These are phyloP conservation scores for Dryadomyces sulphureus DNA, from an alignment of 2,329 filamentous ascomycete species.

Conservation along the genomic window DNA sequence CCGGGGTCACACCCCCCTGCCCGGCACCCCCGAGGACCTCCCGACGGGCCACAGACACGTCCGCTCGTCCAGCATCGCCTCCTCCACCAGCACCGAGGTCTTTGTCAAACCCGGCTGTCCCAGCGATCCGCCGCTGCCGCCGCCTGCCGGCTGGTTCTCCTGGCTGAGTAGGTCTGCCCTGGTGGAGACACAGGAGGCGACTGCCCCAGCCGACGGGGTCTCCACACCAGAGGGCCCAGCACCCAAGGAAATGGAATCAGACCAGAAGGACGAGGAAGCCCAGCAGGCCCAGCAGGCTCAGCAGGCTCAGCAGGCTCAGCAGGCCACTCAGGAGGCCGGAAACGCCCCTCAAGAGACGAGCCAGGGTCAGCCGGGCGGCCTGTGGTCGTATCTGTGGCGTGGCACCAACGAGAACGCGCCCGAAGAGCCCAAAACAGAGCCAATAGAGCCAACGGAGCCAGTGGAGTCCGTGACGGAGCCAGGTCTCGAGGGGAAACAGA, in stretches of 20 bases:
- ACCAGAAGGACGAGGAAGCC: neutral
- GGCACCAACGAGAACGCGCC: conserved; percentile 7
- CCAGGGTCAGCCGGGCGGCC: too few relatives aligned
- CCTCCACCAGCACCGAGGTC: neutral
- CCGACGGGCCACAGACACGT: too few relatives aligned
- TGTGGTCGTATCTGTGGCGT: conserved; percentile 20
- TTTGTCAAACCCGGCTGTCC: neutral
- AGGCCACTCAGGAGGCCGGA: conserved; percentile 3
- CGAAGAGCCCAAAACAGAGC: conserved; percentile 3
- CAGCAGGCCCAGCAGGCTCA: neutral
- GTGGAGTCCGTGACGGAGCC: neutral
- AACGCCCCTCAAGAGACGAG: conserved; percentile 6
- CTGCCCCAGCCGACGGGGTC: conserved; percentile 8
- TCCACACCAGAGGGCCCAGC: neutral
- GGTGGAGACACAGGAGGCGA: conserved; percentile 8
- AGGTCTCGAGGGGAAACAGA: conserved; percentile 4
- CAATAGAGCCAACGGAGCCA: too few relatives aligned
- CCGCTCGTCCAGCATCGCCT: too few relatives aligned
- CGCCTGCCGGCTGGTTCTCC: conserved; percentile 7
- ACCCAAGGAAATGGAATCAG: neutral
- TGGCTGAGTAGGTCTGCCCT: conserved; percentile 6
- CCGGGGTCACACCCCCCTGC: neutral
- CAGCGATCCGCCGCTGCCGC: neutral
- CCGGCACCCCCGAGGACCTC: neutral
- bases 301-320: neutral